phyloP scores from a whole-genome alignment of 768 basidiomycete genomes.

The Tricholoma matsutake region DNA sequence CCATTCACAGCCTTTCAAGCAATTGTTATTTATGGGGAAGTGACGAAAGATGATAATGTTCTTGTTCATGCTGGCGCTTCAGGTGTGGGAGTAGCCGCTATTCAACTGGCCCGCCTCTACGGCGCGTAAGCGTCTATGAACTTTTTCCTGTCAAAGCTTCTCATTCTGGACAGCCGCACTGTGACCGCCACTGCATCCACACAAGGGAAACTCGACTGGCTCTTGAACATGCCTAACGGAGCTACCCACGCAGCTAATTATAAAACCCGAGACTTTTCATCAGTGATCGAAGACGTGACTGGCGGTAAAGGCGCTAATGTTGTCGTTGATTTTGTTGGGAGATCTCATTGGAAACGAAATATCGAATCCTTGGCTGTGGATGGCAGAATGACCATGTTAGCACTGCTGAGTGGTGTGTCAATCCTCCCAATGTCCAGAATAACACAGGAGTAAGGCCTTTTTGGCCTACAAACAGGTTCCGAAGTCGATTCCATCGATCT shows the following conservation, averaged over 20 bases:
- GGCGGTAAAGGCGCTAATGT: constrained; percentile 73
- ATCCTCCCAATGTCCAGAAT: constrained; percentile 1
- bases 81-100: constrained; percentile 86
- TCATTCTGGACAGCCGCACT: constrained; percentile 40
- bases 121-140: constrained; percentile 56
- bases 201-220: constrained; percentile 76
- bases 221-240: constrained; percentile 62
- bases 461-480: constrained; percentile 37
- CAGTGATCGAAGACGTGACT: constrained; percentile 67
- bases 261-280: constrained; percentile 77
- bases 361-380: constrained; percentile 66
- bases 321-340: constrained; percentile 82
- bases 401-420: constrained; percentile 58
- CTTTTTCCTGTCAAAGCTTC: neutral
- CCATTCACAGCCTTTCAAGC: constrained; percentile 42
- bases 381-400: constrained; percentile 71
- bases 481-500: constrained; percentile 55
- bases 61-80: constrained; percentile 91
- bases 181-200: constrained; percentile 88
- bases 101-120: constrained; percentile 75
- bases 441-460: neutral
- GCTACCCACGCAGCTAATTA: constrained; percentile 82
- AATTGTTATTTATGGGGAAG: constrained; percentile 58
- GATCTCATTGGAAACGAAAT: constrained; percentile 72
- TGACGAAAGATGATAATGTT: constrained; percentile 70